Conservation (phyloP, 1,284 basidiomycete genomes). For the Puccinia polysora region DNA sequence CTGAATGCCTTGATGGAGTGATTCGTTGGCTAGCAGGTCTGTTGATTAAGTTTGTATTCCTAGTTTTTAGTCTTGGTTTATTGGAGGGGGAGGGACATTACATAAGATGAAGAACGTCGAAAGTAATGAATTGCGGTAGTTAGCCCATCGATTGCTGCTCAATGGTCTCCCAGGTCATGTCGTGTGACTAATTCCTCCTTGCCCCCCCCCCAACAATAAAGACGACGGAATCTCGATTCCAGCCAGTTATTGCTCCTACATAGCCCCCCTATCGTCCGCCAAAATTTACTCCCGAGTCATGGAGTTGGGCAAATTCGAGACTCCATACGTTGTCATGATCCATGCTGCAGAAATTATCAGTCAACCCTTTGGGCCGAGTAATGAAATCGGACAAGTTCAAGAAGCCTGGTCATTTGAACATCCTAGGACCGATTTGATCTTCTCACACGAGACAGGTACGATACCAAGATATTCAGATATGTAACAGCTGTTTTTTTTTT, state of each 20-base stretch:
- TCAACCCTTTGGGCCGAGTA: constrained; percentile 60
- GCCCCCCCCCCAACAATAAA: too few relatives aligned
- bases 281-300: constrained; percentile 77
- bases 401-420: constrained; percentile 98
- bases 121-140: neutral
- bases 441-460: constrained; percentile 65
- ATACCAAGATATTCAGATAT: neutral
- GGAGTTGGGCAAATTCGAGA: constrained; percentile 61
- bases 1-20: constrained; percentile 94
- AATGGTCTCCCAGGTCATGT: neutral
- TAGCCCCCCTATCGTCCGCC: constrained; percentile 86
- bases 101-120: constrained; percentile 32
- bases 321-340: constrained; percentile 98
- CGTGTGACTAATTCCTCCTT: neutral
- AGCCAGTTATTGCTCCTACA: constrained; percentile 85
- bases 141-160: neutral
- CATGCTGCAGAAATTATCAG: constrained; percentile 82
- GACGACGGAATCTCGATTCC: constrained; percentile 93
- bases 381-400: constrained; percentile 70
- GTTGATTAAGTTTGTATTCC: constrained; percentile 49
- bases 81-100: too few relatives aligned
- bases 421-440: constrained; percentile 70
- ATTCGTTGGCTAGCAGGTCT: constrained; percentile 80
- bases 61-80: constrained; percentile 45
- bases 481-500: constrained; percentile 41